Base-by-base conservation (phyloP, 1,284 basidiomycete species). In the Rhodotorula sp. region DNA sequence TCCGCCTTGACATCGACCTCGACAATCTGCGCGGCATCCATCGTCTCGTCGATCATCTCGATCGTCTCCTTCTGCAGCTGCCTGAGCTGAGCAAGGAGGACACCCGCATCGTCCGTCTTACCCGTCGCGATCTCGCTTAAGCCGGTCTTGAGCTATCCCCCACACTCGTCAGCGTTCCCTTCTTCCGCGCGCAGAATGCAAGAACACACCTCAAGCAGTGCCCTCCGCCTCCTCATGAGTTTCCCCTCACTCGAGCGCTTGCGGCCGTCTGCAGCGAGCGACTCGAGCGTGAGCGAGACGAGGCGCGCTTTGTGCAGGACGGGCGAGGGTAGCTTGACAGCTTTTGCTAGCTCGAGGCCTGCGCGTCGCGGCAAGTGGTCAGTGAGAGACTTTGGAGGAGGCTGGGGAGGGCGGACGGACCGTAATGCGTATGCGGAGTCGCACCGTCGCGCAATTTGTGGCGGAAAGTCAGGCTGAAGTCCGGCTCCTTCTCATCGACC, bases 271-370 rank as follows among this genome's bases (percentile, higher is more conserved):
- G 84, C 82, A 65, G 91, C 87, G 22, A 89, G 79, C 26, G 84
- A 84, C 5, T 84, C 81, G 11, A 95, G 84, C 26, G 81, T 82
- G 18, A 81, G 81, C 1, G 91, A 85, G 0, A 92, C 85, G 65
- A 86, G 82, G 67, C 81, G 84, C 10, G 85, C 88, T 77, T 88
- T 87, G 2, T 76, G 72, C 57, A 92, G 78, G 11, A 92, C 86
- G 56, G 88, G 84, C 0, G 79, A 73, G 0, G 93, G 92, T 0
- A 96, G 82, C 77, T 92, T 89, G 0, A 91, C 92, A 2, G 94
- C 84, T 57, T 86, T 85, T 22, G 92, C 92, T 31, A 94, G 85
- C 74, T 94, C 89, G 16, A 96, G 82, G 2, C 93, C 92, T 89
- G 67, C 37, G 51, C 30, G 48, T 28, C 40, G 6, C 22, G 0